Evolutionary conservation across 148 eudicot genomes (phyloP).

Genomic region (Rhododendron williamsianum): DNA sequence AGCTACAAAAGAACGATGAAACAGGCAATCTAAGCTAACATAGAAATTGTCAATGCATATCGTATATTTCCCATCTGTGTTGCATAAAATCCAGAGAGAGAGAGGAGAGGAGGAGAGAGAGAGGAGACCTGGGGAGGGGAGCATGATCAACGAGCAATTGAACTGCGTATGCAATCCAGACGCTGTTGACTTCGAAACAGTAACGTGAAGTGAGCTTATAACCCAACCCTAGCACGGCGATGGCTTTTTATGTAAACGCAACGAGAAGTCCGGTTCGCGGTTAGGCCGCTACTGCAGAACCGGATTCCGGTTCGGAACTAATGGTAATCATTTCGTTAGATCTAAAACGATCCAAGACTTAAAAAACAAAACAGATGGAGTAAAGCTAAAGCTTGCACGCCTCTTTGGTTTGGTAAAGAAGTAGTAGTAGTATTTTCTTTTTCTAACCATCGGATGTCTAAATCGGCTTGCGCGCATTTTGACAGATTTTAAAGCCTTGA

Average conservation of each 20-base stretch:
- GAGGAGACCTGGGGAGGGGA: constrained; percentile 10
- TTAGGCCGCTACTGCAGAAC: background rate
- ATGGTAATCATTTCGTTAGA: background rate
- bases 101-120: background rate
- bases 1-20: background rate
- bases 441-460: too few relatives aligned
- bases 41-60: background rate
- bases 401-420: background rate
- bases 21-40: background rate
- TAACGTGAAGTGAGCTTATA: background rate
- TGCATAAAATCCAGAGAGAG: background rate
- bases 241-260: background rate
- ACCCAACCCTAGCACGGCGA: constrained; percentile 12
- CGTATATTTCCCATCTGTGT: too few relatives aligned
- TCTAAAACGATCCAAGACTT: background rate
- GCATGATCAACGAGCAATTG: background rate
- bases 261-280: background rate
- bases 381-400: background rate
- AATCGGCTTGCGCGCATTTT: too few relatives aligned
- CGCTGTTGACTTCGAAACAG: constrained; percentile 12
- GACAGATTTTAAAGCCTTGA: too few relatives aligned
- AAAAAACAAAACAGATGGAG: background rate
- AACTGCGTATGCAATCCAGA: constrained; percentile 5
- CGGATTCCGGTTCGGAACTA: background rate
- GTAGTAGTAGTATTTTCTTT: background rate